Percentiles rank a stretch among this genome's conserved stretches.
These are phyloP conservation scores for Magnolia sinica DNA, from an alignment of 164 flowering plant species.

Conservation along the genomic window DNA sequence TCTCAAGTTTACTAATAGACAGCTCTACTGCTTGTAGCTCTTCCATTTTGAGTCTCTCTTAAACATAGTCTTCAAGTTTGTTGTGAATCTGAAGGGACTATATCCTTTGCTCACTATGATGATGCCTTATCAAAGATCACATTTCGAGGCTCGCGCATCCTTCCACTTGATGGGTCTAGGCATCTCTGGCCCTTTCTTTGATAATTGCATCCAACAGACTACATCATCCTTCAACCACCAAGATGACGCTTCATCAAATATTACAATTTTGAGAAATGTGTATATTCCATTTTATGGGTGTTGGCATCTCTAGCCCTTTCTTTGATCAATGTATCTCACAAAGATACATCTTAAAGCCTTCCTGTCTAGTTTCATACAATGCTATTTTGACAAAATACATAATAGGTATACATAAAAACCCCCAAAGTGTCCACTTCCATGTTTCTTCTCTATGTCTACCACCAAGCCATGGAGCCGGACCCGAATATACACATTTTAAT, in stretches of 20 bases:
- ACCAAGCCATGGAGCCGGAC: no score
- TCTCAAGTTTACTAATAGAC: neutral
- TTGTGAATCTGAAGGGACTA: neutral
- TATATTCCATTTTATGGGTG: no score
- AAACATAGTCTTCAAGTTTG: neutral
- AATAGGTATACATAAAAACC: neutral
- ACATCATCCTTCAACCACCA: no score
- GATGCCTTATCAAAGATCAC: neutral
- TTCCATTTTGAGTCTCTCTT: neutral
- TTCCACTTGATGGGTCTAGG: neutral
- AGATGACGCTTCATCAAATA: no score
- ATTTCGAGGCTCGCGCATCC: neutral
- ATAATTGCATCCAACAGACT: neutral
- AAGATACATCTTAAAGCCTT: neutral
- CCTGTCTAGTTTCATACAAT: neutral
- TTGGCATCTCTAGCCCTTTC: no score
- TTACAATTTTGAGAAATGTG: no score
- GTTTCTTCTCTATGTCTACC: neutral
- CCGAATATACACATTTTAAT: neutral
- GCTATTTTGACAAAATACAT: neutral
- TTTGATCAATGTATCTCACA: neutral
- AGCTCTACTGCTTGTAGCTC: neutral
- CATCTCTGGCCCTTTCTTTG: neutral
- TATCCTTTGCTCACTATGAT: neutral
- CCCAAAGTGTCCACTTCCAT: neutral